Conservation (phyloP, 805 yeast genomes). For the Metschnikowia bowlesiae region DNA sequence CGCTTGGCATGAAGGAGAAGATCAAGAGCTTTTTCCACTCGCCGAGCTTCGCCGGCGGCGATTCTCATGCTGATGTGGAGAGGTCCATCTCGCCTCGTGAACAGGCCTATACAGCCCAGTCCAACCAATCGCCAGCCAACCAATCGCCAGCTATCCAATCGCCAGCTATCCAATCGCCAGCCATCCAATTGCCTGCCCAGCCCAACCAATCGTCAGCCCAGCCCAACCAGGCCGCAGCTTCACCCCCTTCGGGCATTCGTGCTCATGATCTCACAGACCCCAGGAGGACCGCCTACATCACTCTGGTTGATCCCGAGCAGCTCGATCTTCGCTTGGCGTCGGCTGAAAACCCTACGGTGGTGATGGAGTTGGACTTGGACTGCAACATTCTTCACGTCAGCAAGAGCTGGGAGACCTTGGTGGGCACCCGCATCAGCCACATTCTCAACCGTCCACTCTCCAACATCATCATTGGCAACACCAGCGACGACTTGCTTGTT, state of each 20-base stretch:
- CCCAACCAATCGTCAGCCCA: too few relatives aligned
- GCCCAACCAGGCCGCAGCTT: too few relatives aligned
- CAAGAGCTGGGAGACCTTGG: constrained; percentile 72
- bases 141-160: too few relatives aligned
- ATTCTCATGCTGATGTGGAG: constrained; percentile 17
- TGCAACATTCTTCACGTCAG: constrained; percentile 74
- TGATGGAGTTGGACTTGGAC: constrained; percentile 76
- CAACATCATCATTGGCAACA: constrained; percentile 57
- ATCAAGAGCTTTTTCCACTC: constrained; percentile 17
- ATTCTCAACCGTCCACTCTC: constrained; percentile 56
- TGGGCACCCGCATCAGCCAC: constrained; percentile 59
- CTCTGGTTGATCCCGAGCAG: constrained; percentile 35
- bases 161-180: too few relatives aligned
- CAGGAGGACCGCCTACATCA: constrained; percentile 3
- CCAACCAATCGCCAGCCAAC: not conserved
- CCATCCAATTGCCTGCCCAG: too few relatives aligned
- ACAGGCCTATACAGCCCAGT: not conserved
- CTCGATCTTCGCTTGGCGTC: constrained; percentile 60
- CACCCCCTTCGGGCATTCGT: too few relatives aligned
- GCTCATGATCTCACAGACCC: not conserved
- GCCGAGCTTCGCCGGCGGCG: constrained; percentile 16
- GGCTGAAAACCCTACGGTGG: constrained; percentile 67
- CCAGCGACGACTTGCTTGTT: constrained; percentile 58
- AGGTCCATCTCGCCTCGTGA: constrained; percentile 34
- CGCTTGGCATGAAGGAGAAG: constrained; percentile 6